phyloP scores from a whole-genome alignment of 2,329 filamentous ascomycete genomes.

The Dactylellina sp. region DNA sequence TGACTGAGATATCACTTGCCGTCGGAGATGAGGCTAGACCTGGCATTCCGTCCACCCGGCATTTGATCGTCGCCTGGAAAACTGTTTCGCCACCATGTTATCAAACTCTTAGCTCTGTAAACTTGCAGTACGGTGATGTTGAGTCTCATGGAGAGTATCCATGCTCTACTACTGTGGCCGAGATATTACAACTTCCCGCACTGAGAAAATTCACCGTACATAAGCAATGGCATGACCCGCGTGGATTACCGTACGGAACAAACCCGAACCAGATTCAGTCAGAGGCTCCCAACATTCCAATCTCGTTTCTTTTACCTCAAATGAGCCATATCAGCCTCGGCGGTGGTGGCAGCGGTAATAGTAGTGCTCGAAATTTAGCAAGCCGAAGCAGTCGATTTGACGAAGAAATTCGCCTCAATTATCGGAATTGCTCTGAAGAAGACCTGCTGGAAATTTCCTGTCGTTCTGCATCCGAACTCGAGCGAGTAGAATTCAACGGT shows the following conservation, averaged over 20 bases:
- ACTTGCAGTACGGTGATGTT: slow-evolving; percentile 38
- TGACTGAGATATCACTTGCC: slow-evolving; percentile 39
- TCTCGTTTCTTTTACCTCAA: slow-evolving; percentile 22
- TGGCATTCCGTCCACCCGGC: slow-evolving; percentile 39
- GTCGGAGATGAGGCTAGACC: slow-evolving; percentile 26
- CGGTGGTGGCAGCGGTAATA: slow-evolving; percentile 1
- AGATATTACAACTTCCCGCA: slow-evolving; percentile 37
- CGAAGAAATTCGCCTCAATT: slow-evolving; percentile 46
- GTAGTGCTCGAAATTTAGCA: slow-evolving; percentile 8
- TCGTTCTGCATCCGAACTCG: slow-evolving; percentile 45
- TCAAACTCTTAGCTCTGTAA: slow-evolving; percentile 30
- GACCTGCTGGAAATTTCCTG: slow-evolving; percentile 37
- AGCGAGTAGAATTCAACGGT: slow-evolving; percentile 50
- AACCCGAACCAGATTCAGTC: slow-evolving; percentile 28
- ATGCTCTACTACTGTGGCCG: slow-evolving; percentile 20
- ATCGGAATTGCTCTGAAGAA: slow-evolving; percentile 46
- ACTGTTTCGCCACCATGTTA: slow-evolving; percentile 39
- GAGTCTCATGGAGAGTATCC: slow-evolving; percentile 39
- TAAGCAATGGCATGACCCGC: slow-evolving; percentile 34
- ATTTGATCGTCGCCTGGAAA: slow-evolving; percentile 53
- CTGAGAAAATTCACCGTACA: slow-evolving; percentile 42
- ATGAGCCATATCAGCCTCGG: not conserved
- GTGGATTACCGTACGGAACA: slow-evolving; percentile 11
- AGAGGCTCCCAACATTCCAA: slow-evolving; percentile 38
- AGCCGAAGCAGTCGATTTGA: slow-evolving; percentile 34